Base-by-base conservation (phyloP, 768 basidiomycete species). In the Chalciporus pseudorubinellus region DNA sequence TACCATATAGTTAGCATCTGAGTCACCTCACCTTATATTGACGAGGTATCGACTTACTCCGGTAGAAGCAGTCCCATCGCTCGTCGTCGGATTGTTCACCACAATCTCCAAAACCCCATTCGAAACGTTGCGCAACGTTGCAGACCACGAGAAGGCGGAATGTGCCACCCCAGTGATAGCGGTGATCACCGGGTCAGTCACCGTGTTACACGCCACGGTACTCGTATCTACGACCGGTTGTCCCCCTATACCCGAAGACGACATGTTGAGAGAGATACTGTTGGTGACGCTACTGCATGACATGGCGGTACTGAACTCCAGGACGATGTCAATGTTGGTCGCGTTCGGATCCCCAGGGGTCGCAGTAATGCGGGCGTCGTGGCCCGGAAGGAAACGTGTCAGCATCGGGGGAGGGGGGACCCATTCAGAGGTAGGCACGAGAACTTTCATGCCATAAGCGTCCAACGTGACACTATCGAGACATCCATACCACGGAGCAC, bases 301-400 rank as follows among this genome's bases (percentile, higher is more conserved):
- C 94, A 97, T 94, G 28, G 59, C 64, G 7, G 74, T 67, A 58
- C 85, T 93, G 71, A 91, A 97, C 71, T 95, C 88, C 55, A 97
- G 75, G 0, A 76, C 63, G 48, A 97, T 81, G 55, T 85, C 72
- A 46, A 91, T 67, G 2, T 69, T 71, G 8, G 80, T 82, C 1
- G 79, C 80, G 22, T 81, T 82, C 49, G 80, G 71, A 21, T 77
- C 65, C 1, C 60, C 64, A 9, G 59, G 8, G 1, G 34, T 47
- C 18, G 76, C 77, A 16, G 68, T 66, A 34, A 92, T 71, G 39
- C 94, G 87, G 39, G 83, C 77, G 60, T 97, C 94, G 66, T 97
- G 94, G 1, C 94, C 93, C 0, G 94, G 94, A 3, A 69, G 64
- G 69, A 95, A 95, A 48, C 80, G 81, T 16, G 90, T 91, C 50